A percentile compares a stretch with the other conserved stretches of the same genome.
Conservation (phyloP, 352 stramenopile genomes). For the Phytophthora uliginosa region DNA sequence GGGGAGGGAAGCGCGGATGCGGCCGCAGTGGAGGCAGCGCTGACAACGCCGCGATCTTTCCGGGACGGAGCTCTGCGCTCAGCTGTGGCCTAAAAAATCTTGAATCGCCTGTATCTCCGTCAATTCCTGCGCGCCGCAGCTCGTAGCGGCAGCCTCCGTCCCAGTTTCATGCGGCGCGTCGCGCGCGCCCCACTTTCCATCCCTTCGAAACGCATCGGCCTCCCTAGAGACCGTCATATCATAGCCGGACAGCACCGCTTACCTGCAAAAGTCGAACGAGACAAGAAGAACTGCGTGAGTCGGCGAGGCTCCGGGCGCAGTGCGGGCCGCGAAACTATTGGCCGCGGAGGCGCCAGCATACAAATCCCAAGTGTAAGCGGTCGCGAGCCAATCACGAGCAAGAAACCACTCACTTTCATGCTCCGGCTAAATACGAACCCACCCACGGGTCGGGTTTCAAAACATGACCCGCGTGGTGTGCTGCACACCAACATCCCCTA, state of each 20-base stretch:
- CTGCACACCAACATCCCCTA: constrained; percentile 3
- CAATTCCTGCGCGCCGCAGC: constrained; percentile 13
- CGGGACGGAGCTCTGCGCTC: constrained; percentile 1
- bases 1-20: not conserved
- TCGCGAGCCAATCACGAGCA: constrained; percentile 46
- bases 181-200: not conserved
- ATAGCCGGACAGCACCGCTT: constrained; percentile 28
- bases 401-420: not conserved
- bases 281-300: constrained; percentile 82
- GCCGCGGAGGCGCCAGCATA: constrained; percentile 79
- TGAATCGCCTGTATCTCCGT: constrained; percentile 34
- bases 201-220: not conserved
- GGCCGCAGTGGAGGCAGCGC: not conserved
- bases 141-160: constrained; percentile 7
- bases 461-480: not conserved
- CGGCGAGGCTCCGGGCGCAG: constrained; percentile 10
- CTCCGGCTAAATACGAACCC: constrained; percentile 13
- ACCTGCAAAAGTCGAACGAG: constrained; percentile 84
- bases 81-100: not conserved
- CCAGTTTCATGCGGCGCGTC: constrained; percentile 15
- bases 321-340: constrained; percentile 79
- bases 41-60: constrained; percentile 5
- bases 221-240: not conserved
- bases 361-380: constrained; percentile 59
- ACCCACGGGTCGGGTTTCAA: not conserved